Evolutionary conservation across 1,284 basidiomycete genomes (phyloP), one percentile per base, ranked within the genome.

Genomic region (Cutaneotrichosporon curvatum): DNA sequence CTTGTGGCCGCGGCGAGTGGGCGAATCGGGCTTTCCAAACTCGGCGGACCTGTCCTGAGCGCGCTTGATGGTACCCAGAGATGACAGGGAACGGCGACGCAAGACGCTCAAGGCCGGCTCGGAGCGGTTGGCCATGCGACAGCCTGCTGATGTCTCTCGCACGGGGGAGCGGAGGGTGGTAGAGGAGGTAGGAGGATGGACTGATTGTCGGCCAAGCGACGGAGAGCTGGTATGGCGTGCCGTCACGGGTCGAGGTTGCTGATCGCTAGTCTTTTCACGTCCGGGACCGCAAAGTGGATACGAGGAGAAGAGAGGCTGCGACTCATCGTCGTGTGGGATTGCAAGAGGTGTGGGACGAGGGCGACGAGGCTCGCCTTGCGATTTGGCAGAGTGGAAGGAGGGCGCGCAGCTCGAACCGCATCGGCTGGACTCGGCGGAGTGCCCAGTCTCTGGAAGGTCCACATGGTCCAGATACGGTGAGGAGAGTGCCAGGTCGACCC

Each of bases 281-380:
- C 35, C 31, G 19, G 18, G 23, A 18, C 35, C 32, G 55, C 59
- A 37, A 53, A 59, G 15, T 47, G 52, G 30, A 51, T 53, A 33
- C 37, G 51, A 19, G 35, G 50, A 32, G 43, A 43, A 39, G 43
- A 55, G 9, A 14, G 38, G 25, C 12, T 28, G 25, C 12, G 8
- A 21, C 15, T 38, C 40, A 11, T 33, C 31, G 16, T 35, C 36
- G 16, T 21, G 28, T 28, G 46, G 42, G 16, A 51, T 47, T 32
- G 45, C 40, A 41, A 53, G 45, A 21, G 51, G 35, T 7, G 35
- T 12, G 3, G 42, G 42, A 4, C 42, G 34, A 15, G 4, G 42
- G 4, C 35, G 23, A 19, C 25, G 41, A 19, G 32, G 21, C 3
- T 34, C 33, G 16, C 12, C 33, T n/a, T 35, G 35, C 2, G 36